A percentile compares a stretch with the other conserved stretches of the same genome.
Evolutionary conservation across 1,284 basidiomycete species (phyloP).

Genomic region (Fistulinella cinereoalba): DNA sequence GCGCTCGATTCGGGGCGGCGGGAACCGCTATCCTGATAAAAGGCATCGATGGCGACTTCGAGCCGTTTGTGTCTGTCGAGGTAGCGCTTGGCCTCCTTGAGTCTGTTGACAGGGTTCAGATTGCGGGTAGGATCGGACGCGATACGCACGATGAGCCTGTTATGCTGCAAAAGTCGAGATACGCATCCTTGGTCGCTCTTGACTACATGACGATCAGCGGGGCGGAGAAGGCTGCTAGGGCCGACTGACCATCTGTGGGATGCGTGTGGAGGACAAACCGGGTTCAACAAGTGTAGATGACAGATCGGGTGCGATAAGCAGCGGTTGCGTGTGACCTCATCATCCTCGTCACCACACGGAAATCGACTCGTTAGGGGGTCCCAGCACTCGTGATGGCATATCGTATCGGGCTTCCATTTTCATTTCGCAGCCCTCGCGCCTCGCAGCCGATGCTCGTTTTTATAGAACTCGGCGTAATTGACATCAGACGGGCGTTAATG

Average conservation of each 20-base stretch:
- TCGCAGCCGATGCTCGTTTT: too few relatives aligned
- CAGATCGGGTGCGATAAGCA: conserved; percentile 11
- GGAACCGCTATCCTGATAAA: conserved; percentile 50
- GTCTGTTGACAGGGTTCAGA: conserved; percentile 15
- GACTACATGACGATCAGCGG: conserved; percentile 8
- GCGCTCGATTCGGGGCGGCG: conserved; percentile 27
- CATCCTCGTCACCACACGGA: conserved; percentile 1
- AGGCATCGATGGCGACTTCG: conserved; percentile 76
- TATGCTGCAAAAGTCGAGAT: conserved; percentile 56
- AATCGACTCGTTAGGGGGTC: not conserved
- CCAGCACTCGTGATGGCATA: conserved; percentile 13
- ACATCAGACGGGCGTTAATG: too few relatives aligned
- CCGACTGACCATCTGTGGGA: not conserved
- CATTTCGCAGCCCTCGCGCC: conserved; percentile 12
- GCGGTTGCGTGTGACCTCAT: too few relatives aligned
- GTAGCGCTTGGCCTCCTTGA: conserved; percentile 67
- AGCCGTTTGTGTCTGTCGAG: conserved; percentile 69
- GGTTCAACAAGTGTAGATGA: not conserved
- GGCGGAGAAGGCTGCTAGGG: not conserved
- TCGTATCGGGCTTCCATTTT: conserved; percentile 21
- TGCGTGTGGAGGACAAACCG: not conserved
- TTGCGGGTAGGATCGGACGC: conserved; percentile 27
- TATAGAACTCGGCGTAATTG: too few relatives aligned
- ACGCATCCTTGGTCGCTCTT: conserved; percentile 18
- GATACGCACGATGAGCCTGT: conserved; percentile 67